Evolutionary conservation across 169 alveolate genomes (phyloP).

Genomic region (Plasmodium coatneyi): DNA sequence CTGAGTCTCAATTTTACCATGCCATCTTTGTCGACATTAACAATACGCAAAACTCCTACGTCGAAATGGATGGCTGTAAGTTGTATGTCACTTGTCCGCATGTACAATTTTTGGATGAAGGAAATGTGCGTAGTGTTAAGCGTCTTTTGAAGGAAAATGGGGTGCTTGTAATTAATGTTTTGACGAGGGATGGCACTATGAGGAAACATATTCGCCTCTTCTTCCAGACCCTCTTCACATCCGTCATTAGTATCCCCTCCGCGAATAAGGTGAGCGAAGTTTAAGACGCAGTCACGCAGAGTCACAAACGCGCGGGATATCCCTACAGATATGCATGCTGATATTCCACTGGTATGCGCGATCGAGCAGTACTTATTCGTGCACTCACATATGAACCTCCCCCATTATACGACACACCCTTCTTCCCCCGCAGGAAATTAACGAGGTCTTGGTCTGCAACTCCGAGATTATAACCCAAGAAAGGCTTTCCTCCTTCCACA

Average conservation of each 20-base stretch:
- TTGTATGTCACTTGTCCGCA: constrained; percentile 64
- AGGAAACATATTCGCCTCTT: constrained; percentile 28
- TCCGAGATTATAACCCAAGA: constrained; percentile 3
- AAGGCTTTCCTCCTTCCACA: constrained; percentile 2
- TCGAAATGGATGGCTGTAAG: constrained; percentile 23
- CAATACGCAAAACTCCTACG: constrained; percentile 52
- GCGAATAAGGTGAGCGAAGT: constrained; percentile 22
- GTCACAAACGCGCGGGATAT: background rate
- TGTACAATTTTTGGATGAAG: constrained; percentile 27
- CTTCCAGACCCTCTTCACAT: constrained; percentile 16
- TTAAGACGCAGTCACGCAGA: background rate
- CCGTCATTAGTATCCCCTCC: constrained; percentile 42
- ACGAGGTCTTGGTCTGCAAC: constrained; percentile 61
- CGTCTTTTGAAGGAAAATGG: constrained; percentile 48
- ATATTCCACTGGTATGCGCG: background rate
- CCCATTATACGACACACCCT: background rate
- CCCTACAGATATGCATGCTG: background rate
- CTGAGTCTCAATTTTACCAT: constrained; percentile 24
- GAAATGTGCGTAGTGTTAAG: constrained; percentile 10
- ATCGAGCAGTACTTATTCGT: background rate
- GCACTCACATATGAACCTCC: background rate
- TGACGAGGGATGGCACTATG: constrained; percentile 47
- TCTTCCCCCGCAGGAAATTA: constrained; percentile 39
- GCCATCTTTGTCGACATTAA: constrained; percentile 69
- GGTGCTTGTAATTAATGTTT: constrained; percentile 41